These are phyloP conservation scores for Carnegiea gigantea DNA, from an alignment of 179 eudicot species.

Conservation along the genomic window DNA sequence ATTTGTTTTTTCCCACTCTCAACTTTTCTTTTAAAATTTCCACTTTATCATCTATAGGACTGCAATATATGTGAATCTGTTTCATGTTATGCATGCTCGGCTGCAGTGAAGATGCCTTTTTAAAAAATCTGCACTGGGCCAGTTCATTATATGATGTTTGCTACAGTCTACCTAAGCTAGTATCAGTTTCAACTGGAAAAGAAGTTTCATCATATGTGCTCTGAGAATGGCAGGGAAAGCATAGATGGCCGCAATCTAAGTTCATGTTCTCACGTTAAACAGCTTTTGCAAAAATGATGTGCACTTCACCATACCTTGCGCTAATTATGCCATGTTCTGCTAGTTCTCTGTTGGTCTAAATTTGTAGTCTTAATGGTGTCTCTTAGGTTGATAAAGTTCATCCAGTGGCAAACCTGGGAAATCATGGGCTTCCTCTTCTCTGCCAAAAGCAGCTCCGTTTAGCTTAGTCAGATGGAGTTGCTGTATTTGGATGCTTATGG, in stretches of 20 bases:
- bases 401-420: no score
- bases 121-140: background rate
- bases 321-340: no score
- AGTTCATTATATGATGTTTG: background rate
- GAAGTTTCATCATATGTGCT: background rate
- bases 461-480: no score
- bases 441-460: no score
- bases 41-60: background rate
- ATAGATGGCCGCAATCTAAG: background rate
- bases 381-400: no score
- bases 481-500: no score
- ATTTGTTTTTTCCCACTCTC: no score
- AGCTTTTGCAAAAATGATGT: background rate
- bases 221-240: background rate
- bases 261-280: background rate
- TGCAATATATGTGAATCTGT: background rate
- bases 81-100: background rate
- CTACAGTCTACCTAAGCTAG: background rate
- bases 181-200: background rate
- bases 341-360: no score
- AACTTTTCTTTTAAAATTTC: background rate
- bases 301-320: no score
- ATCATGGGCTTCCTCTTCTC: no score
- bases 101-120: background rate
- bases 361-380: no score